A percentile compares a stretch with the other conserved stretches of the same genome.
phyloP scores from a whole-genome alignment of 2,329 filamentous ascomycete species.

The Aspergillus amoenus region DNA sequence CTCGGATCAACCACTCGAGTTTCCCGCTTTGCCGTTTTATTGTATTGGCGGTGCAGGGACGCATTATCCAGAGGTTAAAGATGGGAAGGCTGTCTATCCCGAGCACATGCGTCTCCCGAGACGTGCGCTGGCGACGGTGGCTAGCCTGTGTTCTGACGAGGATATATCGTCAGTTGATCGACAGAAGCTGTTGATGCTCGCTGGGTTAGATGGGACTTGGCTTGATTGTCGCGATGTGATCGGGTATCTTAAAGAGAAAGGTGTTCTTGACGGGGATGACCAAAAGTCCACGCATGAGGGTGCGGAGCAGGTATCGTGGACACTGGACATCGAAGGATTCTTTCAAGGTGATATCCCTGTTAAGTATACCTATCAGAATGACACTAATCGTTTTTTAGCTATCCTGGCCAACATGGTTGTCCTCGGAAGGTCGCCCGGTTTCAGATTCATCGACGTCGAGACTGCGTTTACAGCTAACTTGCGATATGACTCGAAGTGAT shows the following conservation, averaged over 20 bases:
- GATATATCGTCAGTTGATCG: neutral
- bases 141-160: neutral
- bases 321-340: conserved; percentile 7
- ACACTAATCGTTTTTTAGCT: neutral
- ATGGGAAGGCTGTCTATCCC: conserved; percentile 35
- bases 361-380: neutral
- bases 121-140: conserved; percentile 15
- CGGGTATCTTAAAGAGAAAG: conserved; percentile 17
- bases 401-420: conserved; percentile 16
- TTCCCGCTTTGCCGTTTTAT: conserved; percentile 62
- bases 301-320: neutral
- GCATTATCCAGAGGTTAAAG: conserved; percentile 53
- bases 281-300: too few species aligned
- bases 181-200: conserved; percentile 11
- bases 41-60: conserved; percentile 68
- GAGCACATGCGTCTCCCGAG: conserved; percentile 25
- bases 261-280: conserved; percentile 1
- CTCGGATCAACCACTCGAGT: conserved; percentile 53
- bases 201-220: conserved; percentile 22
- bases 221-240: conserved; percentile 24
- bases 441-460: conserved; percentile 13
- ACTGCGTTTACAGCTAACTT: neutral
- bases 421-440: conserved; percentile 15
- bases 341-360: conserved; percentile 6
- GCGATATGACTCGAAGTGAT: neutral